Base-by-base conservation (phyloP, 2,329 filamentous ascomycete species). In the Bipolaris zeicola region DNA sequence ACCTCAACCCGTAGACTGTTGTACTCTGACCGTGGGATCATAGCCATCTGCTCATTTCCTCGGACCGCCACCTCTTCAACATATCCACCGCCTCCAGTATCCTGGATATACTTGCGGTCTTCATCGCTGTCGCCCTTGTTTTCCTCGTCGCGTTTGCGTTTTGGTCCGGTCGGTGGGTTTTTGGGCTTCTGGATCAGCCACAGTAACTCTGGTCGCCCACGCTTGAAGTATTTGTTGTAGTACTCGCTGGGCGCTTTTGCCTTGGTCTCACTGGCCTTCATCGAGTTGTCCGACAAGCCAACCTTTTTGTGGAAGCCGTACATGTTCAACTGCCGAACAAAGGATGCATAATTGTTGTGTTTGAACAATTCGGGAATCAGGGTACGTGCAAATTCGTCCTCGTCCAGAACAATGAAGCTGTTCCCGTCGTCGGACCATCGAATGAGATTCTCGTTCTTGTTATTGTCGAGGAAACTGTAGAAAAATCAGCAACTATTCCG, bases 221-320 rank as follows among this genome's bases (percentile, higher is more conserved):
- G 90, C 67, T 92, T 91, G 78, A 99, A 99, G 78, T 93, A 99
- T 8, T 92, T 92, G 75, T 99, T 97, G 66, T 91, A 93, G 76
- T 99, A 99, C 81, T 98, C 95, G 83, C 93, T 98, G 0, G 95
- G 95, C 56, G 92, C 96, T 80, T 99, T 99, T 74, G 94, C 94
- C 76, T 97, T 96, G 60, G 93, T 89, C 79, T 98, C 95, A 73
- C 93, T 97, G 5, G 96, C 93, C 65, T 95, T 90, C 90, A 99
- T 96, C 0, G 93, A 97, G 73, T 97, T 97, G 77, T 99, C 95
- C 3, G 93, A 96, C 16, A 99, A 83, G n/a, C 82, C 81, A 18
- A 83, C 79, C 36, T 81, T 80, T 63, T 83, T 83, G 72, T 83
- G 81, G 57, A 84, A 83, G 38, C 81, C 80, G 63, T 84, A 84